Evolutionary conservation across 2,329 filamentous ascomycete genomes (phyloP).

Genomic region (Arthrobotrys megalospora): DNA sequence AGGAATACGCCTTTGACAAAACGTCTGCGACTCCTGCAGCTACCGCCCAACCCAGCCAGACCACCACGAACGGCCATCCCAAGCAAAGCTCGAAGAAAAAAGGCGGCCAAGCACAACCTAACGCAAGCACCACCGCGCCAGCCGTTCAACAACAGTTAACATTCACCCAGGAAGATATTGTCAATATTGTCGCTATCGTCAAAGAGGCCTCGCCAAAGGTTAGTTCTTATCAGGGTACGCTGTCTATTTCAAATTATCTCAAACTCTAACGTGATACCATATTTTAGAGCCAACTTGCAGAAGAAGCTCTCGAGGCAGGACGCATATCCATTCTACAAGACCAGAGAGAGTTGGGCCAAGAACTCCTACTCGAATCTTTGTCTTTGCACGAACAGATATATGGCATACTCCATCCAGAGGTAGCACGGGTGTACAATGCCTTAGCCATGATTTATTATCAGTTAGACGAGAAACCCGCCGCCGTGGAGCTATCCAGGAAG

Average conservation of each 20-base stretch:
- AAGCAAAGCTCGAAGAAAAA: constrained; percentile 64
- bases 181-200: constrained; percentile 93
- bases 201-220: constrained; percentile 90
- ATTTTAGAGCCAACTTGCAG: constrained; percentile 80
- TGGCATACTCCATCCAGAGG: constrained; percentile 95
- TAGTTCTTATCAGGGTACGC: constrained; percentile 1
- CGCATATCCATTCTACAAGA: constrained; percentile 95
- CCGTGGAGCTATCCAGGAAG: constrained; percentile 94
- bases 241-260: not conserved
- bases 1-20: constrained; percentile 78
- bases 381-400: constrained; percentile 99
- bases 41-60: constrained; percentile 68
- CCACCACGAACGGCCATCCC: constrained; percentile 63
- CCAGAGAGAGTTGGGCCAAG: constrained; percentile 95
- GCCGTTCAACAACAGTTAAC: constrained; percentile 68
- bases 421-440: constrained; percentile 93
- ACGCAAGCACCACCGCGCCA: constrained; percentile 63
- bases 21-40: constrained; percentile 60
- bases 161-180: constrained; percentile 86
- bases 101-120: constrained; percentile 69
- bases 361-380: constrained; percentile 93
- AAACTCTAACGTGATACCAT: not conserved
- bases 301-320: constrained; percentile 95
- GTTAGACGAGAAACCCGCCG: constrained; percentile 96
- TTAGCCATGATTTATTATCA: constrained; percentile 97